Evolutionary conservation across 805 yeast species (phyloP), one percentile per base, ranked within the genome.

Genomic region (Debaryomyces maramus): DNA sequence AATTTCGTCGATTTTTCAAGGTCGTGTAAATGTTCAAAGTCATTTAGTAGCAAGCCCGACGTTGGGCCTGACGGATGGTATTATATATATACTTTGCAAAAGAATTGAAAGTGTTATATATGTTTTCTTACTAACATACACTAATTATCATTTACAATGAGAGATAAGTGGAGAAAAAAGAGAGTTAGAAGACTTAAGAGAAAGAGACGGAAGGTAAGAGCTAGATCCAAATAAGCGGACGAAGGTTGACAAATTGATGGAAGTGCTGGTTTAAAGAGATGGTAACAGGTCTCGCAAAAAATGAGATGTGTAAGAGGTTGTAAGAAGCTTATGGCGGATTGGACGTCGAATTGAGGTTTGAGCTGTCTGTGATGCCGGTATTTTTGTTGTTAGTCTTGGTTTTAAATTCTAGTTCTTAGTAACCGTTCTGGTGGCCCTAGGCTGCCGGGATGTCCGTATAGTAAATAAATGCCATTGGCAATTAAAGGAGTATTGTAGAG

Each of bases 181-280:
- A 91, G 98, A 90, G 95, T 86, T 77, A 90, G 98, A 88, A 88
- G 98, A 88, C 87, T 91, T 73, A 91, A 91, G 88, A 88, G 97
- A 83, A 91, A 91, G 96, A 88, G 98, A 86, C 97, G 98, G 97
- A 91, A 91, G 96, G 97, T 91, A 70, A 88, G 98, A 88, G 98
- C 98, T 79, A 89, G 98, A 88, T 88, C 96, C 82, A 87, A 87
- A 84, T 87, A 85, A 85, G 80, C 86, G 85, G 70, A 67, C 70
- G 28, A 24, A 15, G 28, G 13, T 24, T 24, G 13, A 24, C 28
- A 24, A 15, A n/a, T n/a, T 24, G 13, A 5, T 15, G 28, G 28
- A 24, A 24, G 13, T 24, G 28, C 13, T 24, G 28, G 28, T 24
- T 15, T 24, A 24, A 24, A n/a, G 11, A n/a, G 28, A 24, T 24